Conservation (phyloP, 371 early-diverging fungal genomes). For the Fennellomyces sp. region DNA sequence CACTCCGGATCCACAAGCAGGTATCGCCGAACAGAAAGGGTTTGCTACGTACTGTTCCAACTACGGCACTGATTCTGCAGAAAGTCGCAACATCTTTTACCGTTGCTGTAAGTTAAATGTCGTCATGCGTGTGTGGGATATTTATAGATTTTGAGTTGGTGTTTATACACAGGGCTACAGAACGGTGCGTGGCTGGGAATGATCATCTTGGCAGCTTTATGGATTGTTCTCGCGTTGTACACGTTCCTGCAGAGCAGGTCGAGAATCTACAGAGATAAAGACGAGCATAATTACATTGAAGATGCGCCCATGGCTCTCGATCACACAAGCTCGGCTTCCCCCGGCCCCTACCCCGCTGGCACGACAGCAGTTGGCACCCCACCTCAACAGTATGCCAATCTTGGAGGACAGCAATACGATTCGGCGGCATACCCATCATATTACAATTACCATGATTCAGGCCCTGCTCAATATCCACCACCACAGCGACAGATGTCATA, state of each 20-base stretch:
- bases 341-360: background rate
- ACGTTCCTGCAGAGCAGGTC: slow-evolving; percentile 2
- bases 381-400: background rate
- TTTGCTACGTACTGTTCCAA: background rate
- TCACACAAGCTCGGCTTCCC: background rate
- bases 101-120: background rate
- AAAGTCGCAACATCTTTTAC: background rate
- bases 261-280: background rate
- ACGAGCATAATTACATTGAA: background rate
- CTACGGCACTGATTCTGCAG: background rate
- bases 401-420: background rate
- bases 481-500: slow-evolving; percentile 3
- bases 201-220: background rate
- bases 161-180: background rate
- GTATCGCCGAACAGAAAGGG: background rate
- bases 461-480: background rate
- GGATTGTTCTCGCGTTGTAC: slow-evolving; percentile 3
- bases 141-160: background rate
- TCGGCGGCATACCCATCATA: background rate
- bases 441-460: background rate
- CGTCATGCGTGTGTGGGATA: background rate
- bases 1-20: too few relatives aligned
- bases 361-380: background rate
- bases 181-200: slow-evolving; percentile 2
- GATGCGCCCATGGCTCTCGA: background rate